Evolutionary conservation across 192 early-diverging fungal genomes (phyloP), one percentile per base, ranked within the genome.

Genomic region (Podila horticola): DNA sequence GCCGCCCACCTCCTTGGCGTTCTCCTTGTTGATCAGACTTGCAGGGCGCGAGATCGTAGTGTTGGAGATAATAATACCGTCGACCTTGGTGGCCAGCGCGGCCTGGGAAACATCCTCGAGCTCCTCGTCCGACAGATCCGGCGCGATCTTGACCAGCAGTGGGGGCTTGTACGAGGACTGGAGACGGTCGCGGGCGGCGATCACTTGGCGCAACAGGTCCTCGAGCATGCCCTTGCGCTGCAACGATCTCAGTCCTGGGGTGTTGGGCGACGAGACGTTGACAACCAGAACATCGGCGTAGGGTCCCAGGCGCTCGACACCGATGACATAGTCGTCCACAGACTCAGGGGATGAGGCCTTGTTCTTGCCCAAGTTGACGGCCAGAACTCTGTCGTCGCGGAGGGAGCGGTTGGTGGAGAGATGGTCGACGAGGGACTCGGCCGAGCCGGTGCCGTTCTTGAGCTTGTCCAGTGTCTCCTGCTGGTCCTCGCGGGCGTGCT

Each of bases 331-430:
- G 83, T 97, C 96, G 13, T 87, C 85, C 58, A 90, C 87, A 31
- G 88, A 88, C 45, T 95, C 92, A 2, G 76, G 84, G 5, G 88
- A 72, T 22, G 92, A 92, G 9, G 85, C 69, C 86, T 97, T 96
- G 90, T 94, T 96, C 83, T 96, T 96, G 62, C 95, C 93, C 70
- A 97, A 77, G 75, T 97, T 97, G 58, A 97, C 86, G 17, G 95
- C 96, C 62, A 97, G 79, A 34, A 97, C 67, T 48, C 86, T 86
- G 50, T 85, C 86, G 5, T 83, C 71, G 57, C 58, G 66, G 11
- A 94, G 88, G 50, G 95, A 93, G 19, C 87, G 74, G 84, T 92
- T 86, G 33, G 48, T 74, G 67, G 75, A 58, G 58, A 73, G 64
- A 31, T 70, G 64, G 45, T 75, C 81, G 20, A 86, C 69, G 20